Percentiles rank a stretch among this genome's conserved stretches.
Conservation (phyloP, 1,284 basidiomycete species). For the Trametes polyzona region DNA sequence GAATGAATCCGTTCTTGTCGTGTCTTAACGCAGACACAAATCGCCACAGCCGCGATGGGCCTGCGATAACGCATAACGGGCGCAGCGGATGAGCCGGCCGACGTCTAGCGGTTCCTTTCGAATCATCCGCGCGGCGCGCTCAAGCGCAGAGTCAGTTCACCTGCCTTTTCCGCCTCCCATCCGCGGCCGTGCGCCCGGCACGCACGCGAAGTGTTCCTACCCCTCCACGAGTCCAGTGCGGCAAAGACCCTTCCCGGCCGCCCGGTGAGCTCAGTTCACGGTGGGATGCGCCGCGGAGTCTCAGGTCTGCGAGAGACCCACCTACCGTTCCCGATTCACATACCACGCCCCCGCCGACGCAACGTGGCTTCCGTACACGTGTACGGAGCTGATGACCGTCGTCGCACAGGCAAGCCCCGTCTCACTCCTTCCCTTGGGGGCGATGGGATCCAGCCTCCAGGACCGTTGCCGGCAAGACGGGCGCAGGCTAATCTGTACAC, state of each 20-base stretch:
- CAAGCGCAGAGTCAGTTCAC: neutral
- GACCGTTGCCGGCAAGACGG: no score
- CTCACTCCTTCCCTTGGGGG: slow-evolving; percentile 1
- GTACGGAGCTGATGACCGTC: slow-evolving; percentile 18
- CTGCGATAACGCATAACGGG: neutral
- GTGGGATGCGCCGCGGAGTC: no score
- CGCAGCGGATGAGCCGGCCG: slow-evolving; percentile 7
- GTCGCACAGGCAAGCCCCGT: neutral
- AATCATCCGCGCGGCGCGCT: no score
- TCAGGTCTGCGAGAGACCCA: neutral
- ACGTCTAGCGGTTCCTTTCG: no score
- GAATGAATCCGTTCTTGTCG: no score
- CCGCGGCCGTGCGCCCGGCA: neutral
- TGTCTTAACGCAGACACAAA: no score
- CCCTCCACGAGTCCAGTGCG: neutral
- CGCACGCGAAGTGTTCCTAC: neutral
- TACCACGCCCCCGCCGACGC: slow-evolving; percentile 4
- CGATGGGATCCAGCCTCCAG: no score
- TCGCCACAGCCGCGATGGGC: neutral
- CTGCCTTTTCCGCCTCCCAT: neutral
- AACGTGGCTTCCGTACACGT: slow-evolving; percentile 23
- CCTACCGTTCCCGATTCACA: slow-evolving; percentile 13
- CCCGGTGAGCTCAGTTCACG: no score
- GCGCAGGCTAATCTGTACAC: slow-evolving; percentile 10
- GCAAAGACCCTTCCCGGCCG: no score